Conservation (phyloP, 2,329 filamentous ascomycete genomes). For the Fusarium sarcochroum region DNA sequence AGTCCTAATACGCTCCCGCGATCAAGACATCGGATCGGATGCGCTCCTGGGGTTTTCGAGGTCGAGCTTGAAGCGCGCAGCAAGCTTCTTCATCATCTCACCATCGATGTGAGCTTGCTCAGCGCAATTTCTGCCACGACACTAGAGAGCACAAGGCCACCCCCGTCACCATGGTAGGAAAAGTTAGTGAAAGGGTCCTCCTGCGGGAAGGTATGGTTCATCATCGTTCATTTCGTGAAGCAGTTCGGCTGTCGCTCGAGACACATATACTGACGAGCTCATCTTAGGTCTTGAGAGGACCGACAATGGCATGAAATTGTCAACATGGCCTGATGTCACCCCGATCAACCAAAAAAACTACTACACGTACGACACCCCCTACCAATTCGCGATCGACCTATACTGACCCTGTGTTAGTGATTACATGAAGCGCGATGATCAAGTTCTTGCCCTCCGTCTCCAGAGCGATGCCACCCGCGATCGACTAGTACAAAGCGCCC, state of each 20-base stretch:
- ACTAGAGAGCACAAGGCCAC: constrained; percentile 25
- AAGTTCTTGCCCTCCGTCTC: constrained; percentile 89
- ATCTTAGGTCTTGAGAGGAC: constrained; percentile 88
- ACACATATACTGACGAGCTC: constrained; percentile 44
- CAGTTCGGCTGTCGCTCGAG: constrained; percentile 23
- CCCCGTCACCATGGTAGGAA: constrained; percentile 68
- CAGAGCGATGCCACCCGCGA: constrained; percentile 90
- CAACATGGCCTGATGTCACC: constrained; percentile 90
- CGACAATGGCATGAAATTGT: constrained; percentile 97
- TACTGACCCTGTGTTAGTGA: constrained; percentile 70
- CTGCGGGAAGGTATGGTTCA: constrained; percentile 67
- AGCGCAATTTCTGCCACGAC: constrained; percentile 26
- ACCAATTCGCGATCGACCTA: not conserved
- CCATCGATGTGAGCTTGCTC: constrained; percentile 44
- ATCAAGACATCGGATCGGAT: constrained; percentile 42
- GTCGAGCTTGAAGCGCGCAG: constrained; percentile 40
- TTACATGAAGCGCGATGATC: constrained; percentile 98
- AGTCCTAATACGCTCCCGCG: constrained; percentile 35
- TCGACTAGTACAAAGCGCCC: constrained; percentile 85
- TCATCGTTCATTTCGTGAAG: constrained; percentile 19
- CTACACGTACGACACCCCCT: constrained; percentile 77
- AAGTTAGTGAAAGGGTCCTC: constrained; percentile 76
- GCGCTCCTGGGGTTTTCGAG: constrained; percentile 48
- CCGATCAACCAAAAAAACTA: constrained; percentile 99
- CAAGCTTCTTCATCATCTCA: constrained; percentile 31